Conservation (phyloP, 108 stramenopile species). For the Skeletonema marinoi region DNA sequence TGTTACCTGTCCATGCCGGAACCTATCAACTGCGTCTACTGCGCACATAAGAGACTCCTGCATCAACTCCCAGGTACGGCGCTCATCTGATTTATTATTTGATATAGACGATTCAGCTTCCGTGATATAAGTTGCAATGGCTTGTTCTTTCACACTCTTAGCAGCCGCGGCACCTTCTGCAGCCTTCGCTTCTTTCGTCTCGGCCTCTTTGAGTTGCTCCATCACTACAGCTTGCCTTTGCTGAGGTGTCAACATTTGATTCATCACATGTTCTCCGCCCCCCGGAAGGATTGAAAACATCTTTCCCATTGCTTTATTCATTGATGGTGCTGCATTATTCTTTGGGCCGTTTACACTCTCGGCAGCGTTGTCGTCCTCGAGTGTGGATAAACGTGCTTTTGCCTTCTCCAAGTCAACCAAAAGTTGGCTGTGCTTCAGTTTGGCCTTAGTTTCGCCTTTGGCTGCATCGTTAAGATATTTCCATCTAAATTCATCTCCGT, state of each 20-base stretch:
- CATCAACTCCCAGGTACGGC: constrained; percentile 51
- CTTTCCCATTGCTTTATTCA: constrained; percentile 65
- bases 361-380: constrained; percentile 32
- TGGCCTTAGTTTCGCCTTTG: constrained; percentile 57
- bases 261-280: constrained; percentile 75
- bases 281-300: constrained; percentile 61
- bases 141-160: constrained; percentile 29
- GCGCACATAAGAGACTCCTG: constrained; percentile 32
- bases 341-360: constrained; percentile 14
- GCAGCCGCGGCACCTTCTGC: constrained; percentile 56
- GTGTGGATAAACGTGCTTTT: constrained; percentile 55
- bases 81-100: constrained; percentile 55
- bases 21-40: constrained; percentile 26
- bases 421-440: constrained; percentile 54
- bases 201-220: constrained; percentile 55
- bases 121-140: constrained; percentile 42
- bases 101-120: constrained; percentile 38
- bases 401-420: constrained; percentile 55
- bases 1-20: constrained; percentile 20
- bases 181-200: constrained; percentile 58
- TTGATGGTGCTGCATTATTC: constrained; percentile 23
- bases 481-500: constrained; percentile 66
- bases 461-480: constrained; percentile 77
- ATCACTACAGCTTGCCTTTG: constrained; percentile 56
- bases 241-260: constrained; percentile 65